phyloP scores from a whole-genome alignment of 305 asterid species.

The Salvia sclarea region DNA sequence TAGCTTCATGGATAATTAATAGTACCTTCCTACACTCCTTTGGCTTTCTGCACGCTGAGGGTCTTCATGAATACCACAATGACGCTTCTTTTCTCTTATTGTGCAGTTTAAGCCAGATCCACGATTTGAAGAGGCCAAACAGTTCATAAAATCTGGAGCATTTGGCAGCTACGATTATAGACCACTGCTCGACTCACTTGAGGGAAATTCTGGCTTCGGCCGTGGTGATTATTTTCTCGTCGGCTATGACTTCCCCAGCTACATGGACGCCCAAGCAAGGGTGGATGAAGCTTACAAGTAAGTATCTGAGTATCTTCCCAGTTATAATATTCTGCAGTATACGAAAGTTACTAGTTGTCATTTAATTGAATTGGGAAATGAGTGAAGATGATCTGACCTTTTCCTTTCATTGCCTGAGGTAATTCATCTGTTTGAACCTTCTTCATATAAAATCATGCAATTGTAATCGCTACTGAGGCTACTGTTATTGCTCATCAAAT shows the following conservation, averaged over 20 bases:
- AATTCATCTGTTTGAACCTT: background rate
- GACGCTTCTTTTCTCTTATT: slow-evolving; percentile 15
- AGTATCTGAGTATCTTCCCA: slow-evolving; percentile 32
- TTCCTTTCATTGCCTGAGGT: background rate
- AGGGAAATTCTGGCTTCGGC: slow-evolving; percentile 90
- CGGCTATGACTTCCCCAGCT: slow-evolving; percentile 85
- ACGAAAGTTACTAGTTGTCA: background rate
- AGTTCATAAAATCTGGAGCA: slow-evolving; percentile 86
- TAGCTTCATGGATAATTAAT: background rate
- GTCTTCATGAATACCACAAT: slow-evolving; percentile 11
- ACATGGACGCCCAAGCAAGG: slow-evolving; percentile 84
- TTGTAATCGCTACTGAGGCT: background rate
- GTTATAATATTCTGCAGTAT: slow-evolving; percentile 7
- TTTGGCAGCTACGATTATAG: slow-evolving; percentile 95
- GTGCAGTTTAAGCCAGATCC: slow-evolving; percentile 91
- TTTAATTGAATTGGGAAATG: background rate
- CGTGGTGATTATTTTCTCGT: slow-evolving; percentile 97
- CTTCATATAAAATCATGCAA: background rate
- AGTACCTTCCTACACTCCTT: background rate
- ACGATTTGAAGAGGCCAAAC: slow-evolving; percentile 94
- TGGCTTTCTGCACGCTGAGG: background rate
- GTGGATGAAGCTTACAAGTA: slow-evolving; percentile 98
- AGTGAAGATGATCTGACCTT: background rate
- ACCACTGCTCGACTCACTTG: slow-evolving; percentile 93
- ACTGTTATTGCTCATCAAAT: background rate